Percentiles rank a stretch among this genome's conserved stretches.
phyloP scores from a whole-genome alignment of 2,329 filamentous ascomycete genomes.

The Penicillium sp. region DNA sequence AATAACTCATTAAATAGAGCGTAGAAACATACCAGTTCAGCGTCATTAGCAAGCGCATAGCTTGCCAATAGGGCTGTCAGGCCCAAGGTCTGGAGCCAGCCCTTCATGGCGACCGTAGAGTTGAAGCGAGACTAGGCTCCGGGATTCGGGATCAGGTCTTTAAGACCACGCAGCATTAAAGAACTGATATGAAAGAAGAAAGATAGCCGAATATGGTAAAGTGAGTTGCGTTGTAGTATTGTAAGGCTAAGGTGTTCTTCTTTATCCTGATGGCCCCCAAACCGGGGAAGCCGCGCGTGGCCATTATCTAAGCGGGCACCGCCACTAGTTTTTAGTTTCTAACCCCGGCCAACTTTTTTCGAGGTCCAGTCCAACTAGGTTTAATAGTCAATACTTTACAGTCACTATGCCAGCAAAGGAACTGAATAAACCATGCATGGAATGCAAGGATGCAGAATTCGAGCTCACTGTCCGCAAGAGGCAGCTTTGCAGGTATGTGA shows the following conservation, averaged over 20 bases:
- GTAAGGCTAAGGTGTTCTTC: constrained; percentile 10
- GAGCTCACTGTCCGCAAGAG: constrained; percentile 57
- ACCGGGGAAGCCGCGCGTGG: constrained; percentile 20
- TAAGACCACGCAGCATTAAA: constrained; percentile 23
- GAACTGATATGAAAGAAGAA: constrained; percentile 2
- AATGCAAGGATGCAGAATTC: constrained; percentile 54
- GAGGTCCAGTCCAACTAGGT: not conserved
- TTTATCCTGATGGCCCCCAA: constrained; percentile 17
- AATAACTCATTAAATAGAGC: not conserved
- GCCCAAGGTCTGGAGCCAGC: constrained; percentile 38
- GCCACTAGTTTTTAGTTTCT: constrained; percentile 17
- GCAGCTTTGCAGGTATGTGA: constrained; percentile 57
- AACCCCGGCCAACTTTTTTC: constrained; percentile 19
- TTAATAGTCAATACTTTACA: not conserved
- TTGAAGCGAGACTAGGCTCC: constrained; percentile 28
- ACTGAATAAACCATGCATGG: constrained; percentile 48
- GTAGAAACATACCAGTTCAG: constrained; percentile 41
- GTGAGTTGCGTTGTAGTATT: not conserved
- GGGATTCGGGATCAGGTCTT: constrained; percentile 16
- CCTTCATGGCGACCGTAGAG: constrained; percentile 37
- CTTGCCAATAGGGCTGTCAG: constrained; percentile 39
- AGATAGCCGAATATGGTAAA: not conserved
- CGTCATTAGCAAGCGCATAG: constrained; percentile 45
- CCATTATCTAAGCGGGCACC: constrained; percentile 29
- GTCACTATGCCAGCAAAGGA: constrained; percentile 36